These are phyloP conservation scores for Bassia scoparia DNA, from an alignment of 148 eudicot genomes.

Conservation along the genomic window DNA sequence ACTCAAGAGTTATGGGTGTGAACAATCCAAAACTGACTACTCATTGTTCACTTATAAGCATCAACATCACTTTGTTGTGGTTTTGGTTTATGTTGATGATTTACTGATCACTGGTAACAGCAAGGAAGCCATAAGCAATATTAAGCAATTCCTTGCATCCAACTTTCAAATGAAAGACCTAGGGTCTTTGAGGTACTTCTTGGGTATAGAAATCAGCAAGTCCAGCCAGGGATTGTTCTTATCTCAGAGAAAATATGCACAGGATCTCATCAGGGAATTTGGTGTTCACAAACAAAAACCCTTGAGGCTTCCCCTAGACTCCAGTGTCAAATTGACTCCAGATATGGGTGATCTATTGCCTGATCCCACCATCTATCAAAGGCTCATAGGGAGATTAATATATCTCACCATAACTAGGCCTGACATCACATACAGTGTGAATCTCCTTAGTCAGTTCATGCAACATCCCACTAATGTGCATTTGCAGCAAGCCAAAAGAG, in stretches of 20 bases:
- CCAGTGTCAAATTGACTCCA: not conserved
- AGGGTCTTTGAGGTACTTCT: not conserved
- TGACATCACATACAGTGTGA: not conserved
- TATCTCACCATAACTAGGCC: not conserved
- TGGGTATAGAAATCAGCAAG: not conserved
- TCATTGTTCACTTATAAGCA: not conserved
- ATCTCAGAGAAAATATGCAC: not conserved
- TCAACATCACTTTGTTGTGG: not conserved
- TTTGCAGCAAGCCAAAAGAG: not conserved
- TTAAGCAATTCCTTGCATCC: not conserved
- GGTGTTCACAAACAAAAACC: not conserved
- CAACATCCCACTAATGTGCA: not conserved
- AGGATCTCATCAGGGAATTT: not conserved
- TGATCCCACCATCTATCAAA: not conserved
- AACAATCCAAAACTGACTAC: too few relatives aligned
- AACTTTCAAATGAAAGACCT: not conserved
- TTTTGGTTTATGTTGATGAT: not conserved
- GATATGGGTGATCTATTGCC: not conserved
- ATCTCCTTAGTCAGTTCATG: not conserved
- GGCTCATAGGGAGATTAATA: not conserved
- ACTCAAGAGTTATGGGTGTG: too few relatives aligned
- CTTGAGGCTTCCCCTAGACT: not conserved
- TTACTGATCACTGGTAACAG: not conserved
- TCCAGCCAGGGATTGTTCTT: not conserved
- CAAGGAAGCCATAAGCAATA: not conserved